phyloP scores from a whole-genome alignment of 306 rosid species.

The Ormosia semicastrata region DNA sequence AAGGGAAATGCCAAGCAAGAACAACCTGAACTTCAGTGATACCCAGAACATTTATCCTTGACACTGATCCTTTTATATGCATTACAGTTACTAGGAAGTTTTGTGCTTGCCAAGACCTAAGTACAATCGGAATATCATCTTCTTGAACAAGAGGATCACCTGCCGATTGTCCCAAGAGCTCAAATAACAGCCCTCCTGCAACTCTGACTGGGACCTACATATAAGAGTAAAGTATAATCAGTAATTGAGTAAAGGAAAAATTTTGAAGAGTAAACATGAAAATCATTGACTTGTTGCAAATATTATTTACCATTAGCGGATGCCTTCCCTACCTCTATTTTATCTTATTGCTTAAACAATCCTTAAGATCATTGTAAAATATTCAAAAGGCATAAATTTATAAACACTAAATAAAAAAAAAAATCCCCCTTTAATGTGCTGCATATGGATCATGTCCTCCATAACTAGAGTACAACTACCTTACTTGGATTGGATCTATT shows the following conservation, averaged over 20 bases:
- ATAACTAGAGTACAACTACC: not conserved
- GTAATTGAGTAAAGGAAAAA: not conserved
- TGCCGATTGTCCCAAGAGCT: conserved; percentile 90
- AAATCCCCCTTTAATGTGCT: not conserved
- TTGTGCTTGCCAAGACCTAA: conserved; percentile 96
- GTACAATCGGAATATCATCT: conserved; percentile 91
- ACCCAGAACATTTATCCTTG: conserved; percentile 72
- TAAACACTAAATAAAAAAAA: not conserved
- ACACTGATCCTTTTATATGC: conserved; percentile 70
- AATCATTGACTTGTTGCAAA: not conserved
- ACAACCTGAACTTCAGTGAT: conserved; percentile 93
- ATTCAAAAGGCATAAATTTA: not conserved
- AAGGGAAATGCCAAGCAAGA: conserved; percentile 21
- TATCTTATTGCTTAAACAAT: not conserved
- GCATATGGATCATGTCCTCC: not conserved
- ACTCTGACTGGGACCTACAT: conserved; percentile 90
- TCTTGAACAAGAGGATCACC: conserved; percentile 85
- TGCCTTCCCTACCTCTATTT: not conserved
- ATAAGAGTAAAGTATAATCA: conserved; percentile 24
- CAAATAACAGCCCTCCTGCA: conserved; percentile 92
- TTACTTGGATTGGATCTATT: not conserved
- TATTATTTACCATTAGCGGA: not conserved
- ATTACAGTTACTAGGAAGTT: conserved; percentile 78
- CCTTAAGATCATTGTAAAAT: not conserved
- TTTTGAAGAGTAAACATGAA: not conserved